Evolutionary conservation across 2,329 filamentous ascomycete species (phyloP), one percentile per base, ranked within the genome.

Genomic region (Penicillium sp.): DNA sequence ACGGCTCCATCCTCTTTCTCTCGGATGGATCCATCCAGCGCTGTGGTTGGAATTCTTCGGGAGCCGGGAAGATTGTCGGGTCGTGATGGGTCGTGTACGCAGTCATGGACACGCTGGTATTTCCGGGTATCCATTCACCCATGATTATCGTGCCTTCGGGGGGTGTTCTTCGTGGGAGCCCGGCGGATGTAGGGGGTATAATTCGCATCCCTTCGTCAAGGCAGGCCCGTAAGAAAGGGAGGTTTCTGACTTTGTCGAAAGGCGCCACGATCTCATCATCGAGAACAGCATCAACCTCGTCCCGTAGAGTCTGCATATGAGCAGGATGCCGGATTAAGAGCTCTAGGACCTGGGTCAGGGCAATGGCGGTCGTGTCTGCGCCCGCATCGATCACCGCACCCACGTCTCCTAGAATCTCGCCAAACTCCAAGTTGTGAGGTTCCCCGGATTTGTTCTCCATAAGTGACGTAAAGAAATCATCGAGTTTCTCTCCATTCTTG

Each of bases 401-500:
- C 8, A 85, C 73, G 66, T 87, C 84, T 11, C 84, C 84, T 0
- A 84, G 78, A 9, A 87, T 82, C 70, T 88, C 85, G 29, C 84
- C 84, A 79, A 79, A 84, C 57, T 85, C 82, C 3, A 86, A 76
- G 29, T 79, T 78, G 45, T 80, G 73, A 0, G 76, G 71, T 5
- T 71, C 66, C 0, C 78, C 77, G 19, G 75, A 75, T 61, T 80
- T 81, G 60, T 79, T 76, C 29, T 81, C 81, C 81, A 87, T 84
- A 11, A 87, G 70, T 0, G 78, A 75, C 50, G 80, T 74, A 74
- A 87, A 86, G 71, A 87, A 86, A 65, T 87, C 85, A 56, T 84
- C 80, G 0, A 86, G 75, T 61, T 83, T 82, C 69, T 87, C 84
- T 15, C 84, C 84, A 0, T 71, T 73, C 17, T 76, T 51, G 52